phyloP scores from a whole-genome alignment of 352 stramenopile species.

The Phytophthora palmivora region DNA sequence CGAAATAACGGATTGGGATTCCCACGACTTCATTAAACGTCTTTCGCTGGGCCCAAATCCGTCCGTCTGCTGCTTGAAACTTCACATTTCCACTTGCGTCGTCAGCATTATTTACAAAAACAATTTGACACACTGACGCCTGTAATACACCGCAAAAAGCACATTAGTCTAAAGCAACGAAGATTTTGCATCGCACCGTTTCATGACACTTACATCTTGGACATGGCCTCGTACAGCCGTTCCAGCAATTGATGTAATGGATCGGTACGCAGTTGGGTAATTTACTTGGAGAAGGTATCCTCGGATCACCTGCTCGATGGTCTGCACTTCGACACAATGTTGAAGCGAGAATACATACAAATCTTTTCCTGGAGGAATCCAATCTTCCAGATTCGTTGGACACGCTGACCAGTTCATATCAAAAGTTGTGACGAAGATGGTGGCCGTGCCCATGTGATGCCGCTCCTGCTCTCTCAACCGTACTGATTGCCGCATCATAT shows the following conservation, averaged over 20 bases:
- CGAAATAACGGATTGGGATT: slow-evolving; percentile 85
- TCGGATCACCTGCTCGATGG: slow-evolving; percentile 71
- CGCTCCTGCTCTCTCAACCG: slow-evolving; percentile 53
- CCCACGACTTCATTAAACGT: slow-evolving; percentile 81
- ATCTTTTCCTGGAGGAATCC: slow-evolving; percentile 78
- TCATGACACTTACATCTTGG: slow-evolving; percentile 63
- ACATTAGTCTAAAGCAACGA: slow-evolving; percentile 13
- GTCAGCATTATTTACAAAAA: slow-evolving; percentile 88
- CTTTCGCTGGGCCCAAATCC: slow-evolving; percentile 78
- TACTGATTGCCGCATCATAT: slow-evolving; percentile 46
- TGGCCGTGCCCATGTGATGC: slow-evolving; percentile 70
- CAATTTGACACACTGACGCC: slow-evolving; percentile 81
- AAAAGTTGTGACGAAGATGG: slow-evolving; percentile 85
- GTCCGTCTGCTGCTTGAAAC: slow-evolving; percentile 69
- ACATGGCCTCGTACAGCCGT: slow-evolving; percentile 56
- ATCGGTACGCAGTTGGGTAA: slow-evolving; percentile 80
- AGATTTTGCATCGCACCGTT: background rate
- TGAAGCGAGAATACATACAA: slow-evolving; percentile 88
- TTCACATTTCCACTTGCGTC: slow-evolving; percentile 83
- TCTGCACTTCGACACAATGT: slow-evolving; percentile 71
- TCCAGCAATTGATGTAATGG: slow-evolving; percentile 83
- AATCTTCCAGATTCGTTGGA: slow-evolving; percentile 73
- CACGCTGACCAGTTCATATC: slow-evolving; percentile 83
- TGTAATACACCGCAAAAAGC: slow-evolving; percentile 22
- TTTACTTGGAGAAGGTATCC: slow-evolving; percentile 80